Base-by-base conservation (phyloP, 805 yeast species). In the Scheffersomyces ergatensis region DNA sequence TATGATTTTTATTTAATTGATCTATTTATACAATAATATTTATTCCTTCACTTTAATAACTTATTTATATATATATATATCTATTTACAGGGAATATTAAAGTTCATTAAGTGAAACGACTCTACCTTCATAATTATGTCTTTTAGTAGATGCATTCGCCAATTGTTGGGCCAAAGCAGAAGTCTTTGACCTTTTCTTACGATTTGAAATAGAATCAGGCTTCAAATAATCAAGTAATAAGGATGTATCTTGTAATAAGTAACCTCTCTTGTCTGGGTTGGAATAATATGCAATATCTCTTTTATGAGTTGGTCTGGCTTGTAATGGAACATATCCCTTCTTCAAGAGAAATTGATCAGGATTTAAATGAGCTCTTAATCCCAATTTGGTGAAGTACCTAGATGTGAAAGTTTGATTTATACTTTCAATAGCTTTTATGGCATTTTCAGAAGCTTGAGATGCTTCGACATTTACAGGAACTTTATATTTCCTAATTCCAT, bases 241-340 rank as follows among this genome's bases (percentile, higher is more conserved):
- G n/a, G 65, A 54, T 8, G 58, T 56, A 48, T 69, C 65, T 38
- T 67, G 53, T 52, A 66, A 63, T 45, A 89, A 65, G 58, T 88
- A 92, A 6, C 99, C 99, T 50, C 89, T 77, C 55, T 80, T 80
- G 27, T 72, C 80, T 2, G 76, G 74, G 58, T 80, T 76, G 36
- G 89, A 78, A 67, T 93, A 92, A 63, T 74, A 88, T 43, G 79
- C 80, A 42, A 92, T 82, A 55, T 85, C 89, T 63, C 87, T 84
- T 65, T 86, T 80, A 51, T 78, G 81, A 7, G 83, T 84, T 12
- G 99, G 99, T 62, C 89, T 80, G 1, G 97, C 89, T 38, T 78
- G 82, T 49, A 88, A 60, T 34, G 98, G 98, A 13, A 90, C 61
- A 48, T 89, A 80, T 14, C 95, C 96, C 56, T 80, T 82, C 53